A percentile compares a stretch with the other conserved stretches of the same genome.
Evolutionary conservation across 208 protist genomes (phyloP).

Genomic region (Leishmania tropica): DNA sequence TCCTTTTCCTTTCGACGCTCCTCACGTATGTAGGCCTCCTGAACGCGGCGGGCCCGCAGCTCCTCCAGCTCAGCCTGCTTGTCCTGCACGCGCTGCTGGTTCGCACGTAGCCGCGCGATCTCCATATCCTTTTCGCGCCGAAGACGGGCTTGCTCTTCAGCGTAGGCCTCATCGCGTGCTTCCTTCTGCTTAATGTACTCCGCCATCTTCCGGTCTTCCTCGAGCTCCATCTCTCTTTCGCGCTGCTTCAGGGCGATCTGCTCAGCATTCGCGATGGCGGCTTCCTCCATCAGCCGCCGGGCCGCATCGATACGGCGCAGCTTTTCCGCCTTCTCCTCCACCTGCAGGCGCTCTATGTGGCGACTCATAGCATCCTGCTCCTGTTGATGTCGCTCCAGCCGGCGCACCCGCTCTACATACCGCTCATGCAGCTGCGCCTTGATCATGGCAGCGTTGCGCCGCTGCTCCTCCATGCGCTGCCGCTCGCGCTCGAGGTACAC

Average conservation of each 20-base stretch:
- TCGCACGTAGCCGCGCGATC: conserved; percentile 82
- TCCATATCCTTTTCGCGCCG: conserved; percentile 91
- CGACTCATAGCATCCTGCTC: conserved; percentile 93
- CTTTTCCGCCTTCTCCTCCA: conserved; percentile 89
- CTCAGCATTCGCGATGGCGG: conserved; percentile 92
- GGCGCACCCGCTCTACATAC: conserved; percentile 85
- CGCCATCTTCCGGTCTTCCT: conserved; percentile 89
- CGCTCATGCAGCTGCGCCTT: conserved; percentile 90
- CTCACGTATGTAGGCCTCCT: conserved; percentile 89
- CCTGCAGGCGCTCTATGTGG: conserved; percentile 88
- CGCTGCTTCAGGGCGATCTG: conserved; percentile 91
- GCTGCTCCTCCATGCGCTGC: conserved; percentile 79
- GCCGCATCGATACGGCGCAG: conserved; percentile 77
- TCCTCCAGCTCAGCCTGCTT: conserved; percentile 93
- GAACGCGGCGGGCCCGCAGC: conserved; percentile 87
- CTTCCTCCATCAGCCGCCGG: conserved; percentile 90
- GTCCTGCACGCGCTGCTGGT: conserved; percentile 92
- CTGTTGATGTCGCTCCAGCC: conserved; percentile 90
- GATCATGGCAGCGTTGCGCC: conserved; percentile 82
- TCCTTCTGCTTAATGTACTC: conserved; percentile 90
- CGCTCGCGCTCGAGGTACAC: conserved; percentile 92
- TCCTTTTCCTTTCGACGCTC: conserved; percentile 82
- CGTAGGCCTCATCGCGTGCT: conserved; percentile 81
- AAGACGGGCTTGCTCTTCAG: conserved; percentile 86
- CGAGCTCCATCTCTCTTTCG: conserved; percentile 69